Evolutionary conservation across 2,329 filamentous ascomycete genomes (phyloP).

Genomic region (Pyrenophora teres): DNA sequence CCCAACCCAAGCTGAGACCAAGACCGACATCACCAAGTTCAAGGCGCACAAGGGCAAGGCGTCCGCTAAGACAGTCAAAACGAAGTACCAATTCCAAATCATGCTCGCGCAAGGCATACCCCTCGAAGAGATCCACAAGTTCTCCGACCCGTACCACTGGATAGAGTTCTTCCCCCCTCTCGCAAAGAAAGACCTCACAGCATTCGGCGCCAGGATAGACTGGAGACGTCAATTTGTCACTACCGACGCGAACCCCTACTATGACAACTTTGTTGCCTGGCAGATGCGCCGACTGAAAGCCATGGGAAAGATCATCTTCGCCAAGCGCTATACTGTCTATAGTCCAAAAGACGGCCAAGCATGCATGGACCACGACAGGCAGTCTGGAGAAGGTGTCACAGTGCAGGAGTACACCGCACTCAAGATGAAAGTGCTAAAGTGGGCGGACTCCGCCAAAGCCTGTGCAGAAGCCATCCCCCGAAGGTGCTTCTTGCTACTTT

Average conservation of each 20-base stretch:
- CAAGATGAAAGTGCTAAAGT: constrained; percentile 89
- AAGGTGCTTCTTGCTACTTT: constrained; percentile 80
- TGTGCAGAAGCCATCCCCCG: constrained; percentile 77
- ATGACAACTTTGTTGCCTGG: constrained; percentile 94
- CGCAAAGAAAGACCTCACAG: constrained; percentile 77
- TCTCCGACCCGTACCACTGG: constrained; percentile 91
- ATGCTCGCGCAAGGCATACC: constrained; percentile 91
- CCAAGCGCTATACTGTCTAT: constrained; percentile 88
- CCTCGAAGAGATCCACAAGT: constrained; percentile 85
- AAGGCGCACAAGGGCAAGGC: constrained; percentile 78
- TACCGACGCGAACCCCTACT: constrained; percentile 95
- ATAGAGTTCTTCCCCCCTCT: constrained; percentile 88
- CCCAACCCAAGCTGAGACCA: constrained; percentile 66
- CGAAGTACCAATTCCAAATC: constrained; percentile 96
- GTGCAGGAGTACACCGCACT: constrained; percentile 92
- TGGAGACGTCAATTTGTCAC: constrained; percentile 94
- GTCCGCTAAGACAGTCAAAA: constrained; percentile 83
- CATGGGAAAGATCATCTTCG: constrained; percentile 90
- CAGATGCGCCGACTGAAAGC: constrained; percentile 94
- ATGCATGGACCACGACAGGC: constrained; percentile 85
- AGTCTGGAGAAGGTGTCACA: constrained; percentile 77
- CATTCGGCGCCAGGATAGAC: constrained; percentile 85
- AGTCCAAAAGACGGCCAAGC: constrained; percentile 86
- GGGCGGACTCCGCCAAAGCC: constrained; percentile 76
- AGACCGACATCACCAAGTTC: constrained; percentile 90